phyloP scores from a whole-genome alignment of 2,329 filamentous ascomycete species.

The Diplodia scrobiculata region DNA sequence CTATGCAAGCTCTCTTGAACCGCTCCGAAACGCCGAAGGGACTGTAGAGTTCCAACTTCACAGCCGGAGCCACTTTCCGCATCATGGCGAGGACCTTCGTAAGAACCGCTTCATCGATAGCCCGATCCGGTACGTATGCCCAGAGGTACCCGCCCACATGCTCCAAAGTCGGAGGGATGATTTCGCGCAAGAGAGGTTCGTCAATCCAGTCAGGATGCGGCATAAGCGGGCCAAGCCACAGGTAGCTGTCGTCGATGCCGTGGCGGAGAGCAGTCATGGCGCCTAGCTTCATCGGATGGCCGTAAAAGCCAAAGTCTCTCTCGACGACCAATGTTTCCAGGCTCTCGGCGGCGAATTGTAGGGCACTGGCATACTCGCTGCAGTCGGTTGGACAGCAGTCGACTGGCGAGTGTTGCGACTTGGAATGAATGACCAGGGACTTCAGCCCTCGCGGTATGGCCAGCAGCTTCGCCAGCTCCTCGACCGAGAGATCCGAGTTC shows the following conservation, averaged over 20 bases:
- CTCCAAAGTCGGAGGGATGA: neutral
- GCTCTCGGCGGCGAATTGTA: neutral
- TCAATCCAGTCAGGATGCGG: neutral
- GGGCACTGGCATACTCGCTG: neutral
- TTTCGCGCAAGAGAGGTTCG: neutral
- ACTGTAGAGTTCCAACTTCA: neutral
- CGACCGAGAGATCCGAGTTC: constrained; percentile 1
- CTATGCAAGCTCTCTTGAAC: constrained; percentile 2
- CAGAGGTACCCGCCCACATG: neutral
- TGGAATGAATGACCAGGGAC: neutral
- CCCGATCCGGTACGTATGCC: neutral
- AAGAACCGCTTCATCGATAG: neutral
- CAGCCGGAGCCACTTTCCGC: neutral
- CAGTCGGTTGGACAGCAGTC: neutral
- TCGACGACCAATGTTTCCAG: neutral
- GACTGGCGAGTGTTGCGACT: neutral
- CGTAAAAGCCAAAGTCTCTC: neutral
- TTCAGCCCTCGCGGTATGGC: neutral
- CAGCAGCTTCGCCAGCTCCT: neutral
- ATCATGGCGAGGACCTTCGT: neutral
- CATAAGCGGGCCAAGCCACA: neutral
- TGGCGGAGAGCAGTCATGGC: neutral
- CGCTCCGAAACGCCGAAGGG: neutral
- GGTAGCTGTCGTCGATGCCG: neutral
- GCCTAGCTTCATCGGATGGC: neutral